Percentiles rank a stretch among this genome's conserved stretches.
phyloP scores from a whole-genome alignment of 768 basidiomycete species.

The Lactarius hatsudake region DNA sequence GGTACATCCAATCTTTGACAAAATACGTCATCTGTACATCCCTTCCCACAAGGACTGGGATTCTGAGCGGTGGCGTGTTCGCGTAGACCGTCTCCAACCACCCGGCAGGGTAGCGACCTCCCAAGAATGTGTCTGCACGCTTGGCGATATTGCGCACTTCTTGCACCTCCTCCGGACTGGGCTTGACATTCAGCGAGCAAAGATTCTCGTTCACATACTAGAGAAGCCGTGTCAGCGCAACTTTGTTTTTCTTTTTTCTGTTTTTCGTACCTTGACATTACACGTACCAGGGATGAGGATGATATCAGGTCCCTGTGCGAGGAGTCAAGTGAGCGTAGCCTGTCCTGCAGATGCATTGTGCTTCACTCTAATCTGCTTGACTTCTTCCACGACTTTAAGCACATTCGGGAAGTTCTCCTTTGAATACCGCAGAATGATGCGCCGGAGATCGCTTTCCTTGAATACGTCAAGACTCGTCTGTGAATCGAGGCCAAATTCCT shows the following conservation, averaged over 20 bases:
- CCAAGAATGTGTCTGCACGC: slow-evolving; percentile 19
- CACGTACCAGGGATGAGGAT: slow-evolving; percentile 50
- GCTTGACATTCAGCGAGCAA: slow-evolving; percentile 14
- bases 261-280: slow-evolving; percentile 34
- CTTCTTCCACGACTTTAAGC: slow-evolving; percentile 38
- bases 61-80: slow-evolving; percentile 14
- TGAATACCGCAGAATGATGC: slow-evolving; percentile 38
- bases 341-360: slow-evolving; percentile 45
- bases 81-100: slow-evolving; percentile 10
- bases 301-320: slow-evolving; percentile 46
- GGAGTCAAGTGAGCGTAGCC: slow-evolving; percentile 48
- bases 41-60: neutral
- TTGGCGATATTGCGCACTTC: slow-evolving; percentile 17
- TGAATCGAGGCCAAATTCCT: neutral
- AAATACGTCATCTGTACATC: neutral
- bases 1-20: neutral
- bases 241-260: neutral
- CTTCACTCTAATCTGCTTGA: slow-evolving; percentile 38
- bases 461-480: slow-evolving; percentile 44
- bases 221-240: neutral
- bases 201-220: slow-evolving; percentile 25
- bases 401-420: slow-evolving; percentile 47
- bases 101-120: slow-evolving; percentile 16
- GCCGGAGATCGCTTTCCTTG: slow-evolving; percentile 39
- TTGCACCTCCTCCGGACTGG: slow-evolving; percentile 14